Evolutionary conservation across 2,329 filamentous ascomycete genomes (phyloP).

Genomic region (Teratosphaeria gauchensis): DNA sequence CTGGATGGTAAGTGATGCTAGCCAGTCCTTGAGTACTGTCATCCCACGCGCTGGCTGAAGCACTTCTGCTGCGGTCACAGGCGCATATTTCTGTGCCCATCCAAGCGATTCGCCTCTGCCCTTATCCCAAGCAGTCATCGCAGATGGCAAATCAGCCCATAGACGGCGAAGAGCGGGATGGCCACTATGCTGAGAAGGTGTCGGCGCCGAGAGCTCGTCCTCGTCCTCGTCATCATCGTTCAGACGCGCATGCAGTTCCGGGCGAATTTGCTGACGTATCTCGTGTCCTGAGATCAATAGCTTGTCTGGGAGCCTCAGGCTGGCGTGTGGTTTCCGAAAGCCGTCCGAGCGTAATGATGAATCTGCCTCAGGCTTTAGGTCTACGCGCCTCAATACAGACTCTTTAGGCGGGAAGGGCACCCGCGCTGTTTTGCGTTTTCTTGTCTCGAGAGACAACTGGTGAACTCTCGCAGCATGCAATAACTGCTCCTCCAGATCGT

Average conservation of each 20-base stretch:
- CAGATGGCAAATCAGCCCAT: constrained; percentile 49
- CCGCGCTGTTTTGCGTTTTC: constrained; percentile 27
- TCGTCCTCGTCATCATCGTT: constrained; percentile 1
- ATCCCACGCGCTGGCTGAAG: constrained; percentile 66
- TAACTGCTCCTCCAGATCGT: background rate
- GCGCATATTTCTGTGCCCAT: constrained; percentile 84
- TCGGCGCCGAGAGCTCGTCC: constrained; percentile 9
- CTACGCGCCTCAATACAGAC: constrained; percentile 12
- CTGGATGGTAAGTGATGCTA: constrained; percentile 64
- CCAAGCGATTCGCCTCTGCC: constrained; percentile 61
- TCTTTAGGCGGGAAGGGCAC: constrained; percentile 15
- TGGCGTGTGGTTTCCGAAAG: constrained; percentile 23
- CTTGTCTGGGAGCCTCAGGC: constrained; percentile 20
- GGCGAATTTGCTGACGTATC: constrained; percentile 27
- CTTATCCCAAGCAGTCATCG: constrained; percentile 69
- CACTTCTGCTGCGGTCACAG: constrained; percentile 57
- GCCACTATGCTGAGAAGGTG: constrained; percentile 6
- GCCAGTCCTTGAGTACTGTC: constrained; percentile 66
- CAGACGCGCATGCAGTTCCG: constrained; percentile 18
- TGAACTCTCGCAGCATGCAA: background rate
- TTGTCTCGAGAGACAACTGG: constrained; percentile 7
- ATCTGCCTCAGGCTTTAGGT: constrained; percentile 13
- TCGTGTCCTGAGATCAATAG: constrained; percentile 26
- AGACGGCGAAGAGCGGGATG: constrained; percentile 54
- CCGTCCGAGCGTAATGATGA: constrained; percentile 17